Conservation (phyloP, 75 land plant genomes). For the Ceratopteris richardii region DNA sequence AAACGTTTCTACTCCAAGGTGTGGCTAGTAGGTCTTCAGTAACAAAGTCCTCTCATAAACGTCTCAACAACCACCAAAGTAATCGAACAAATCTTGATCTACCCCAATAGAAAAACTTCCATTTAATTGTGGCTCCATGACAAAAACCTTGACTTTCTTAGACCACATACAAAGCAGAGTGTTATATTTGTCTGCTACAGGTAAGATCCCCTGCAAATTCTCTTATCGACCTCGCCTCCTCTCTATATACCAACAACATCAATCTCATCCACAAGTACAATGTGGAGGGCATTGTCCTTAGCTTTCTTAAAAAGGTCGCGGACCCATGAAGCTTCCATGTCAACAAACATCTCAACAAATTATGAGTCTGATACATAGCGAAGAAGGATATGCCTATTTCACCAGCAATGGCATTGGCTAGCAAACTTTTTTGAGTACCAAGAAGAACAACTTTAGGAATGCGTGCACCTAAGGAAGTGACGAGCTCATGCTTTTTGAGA, state of each 20-base stretch:
- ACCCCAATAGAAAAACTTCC: too few relatives aligned
- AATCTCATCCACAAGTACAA: constrained; percentile 97
- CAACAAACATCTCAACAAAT: constrained; percentile 99
- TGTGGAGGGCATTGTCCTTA: constrained; percentile 96
- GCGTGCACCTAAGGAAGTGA: constrained; percentile 94
- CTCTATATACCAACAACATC: constrained; percentile 97
- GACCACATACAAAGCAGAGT: too few relatives aligned
- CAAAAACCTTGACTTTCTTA: too few relatives aligned
- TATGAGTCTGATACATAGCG: constrained; percentile 97
- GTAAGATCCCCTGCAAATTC: too few relatives aligned
- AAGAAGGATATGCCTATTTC: constrained; percentile 98
- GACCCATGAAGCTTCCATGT: constrained; percentile 96
- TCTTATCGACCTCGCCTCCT: too few relatives aligned
- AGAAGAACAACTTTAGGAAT: constrained; percentile 97
- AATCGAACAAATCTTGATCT: too few relatives aligned
- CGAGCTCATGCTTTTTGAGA: constrained; percentile 89
- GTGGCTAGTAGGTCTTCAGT: constrained; percentile 70
- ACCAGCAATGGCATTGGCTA: constrained; percentile 97
- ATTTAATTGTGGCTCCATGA: too few relatives aligned
- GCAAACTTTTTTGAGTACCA: constrained; percentile 85
- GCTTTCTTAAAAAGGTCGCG: constrained; percentile 98
- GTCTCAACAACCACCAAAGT: constrained; percentile 62
- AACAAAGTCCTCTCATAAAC: constrained; percentile 70
- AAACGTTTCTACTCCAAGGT: constrained; percentile 72
- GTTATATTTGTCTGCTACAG: too few relatives aligned